phyloP scores from a whole-genome alignment of 306 rosid genomes.

The Cajanus cajan region DNA sequence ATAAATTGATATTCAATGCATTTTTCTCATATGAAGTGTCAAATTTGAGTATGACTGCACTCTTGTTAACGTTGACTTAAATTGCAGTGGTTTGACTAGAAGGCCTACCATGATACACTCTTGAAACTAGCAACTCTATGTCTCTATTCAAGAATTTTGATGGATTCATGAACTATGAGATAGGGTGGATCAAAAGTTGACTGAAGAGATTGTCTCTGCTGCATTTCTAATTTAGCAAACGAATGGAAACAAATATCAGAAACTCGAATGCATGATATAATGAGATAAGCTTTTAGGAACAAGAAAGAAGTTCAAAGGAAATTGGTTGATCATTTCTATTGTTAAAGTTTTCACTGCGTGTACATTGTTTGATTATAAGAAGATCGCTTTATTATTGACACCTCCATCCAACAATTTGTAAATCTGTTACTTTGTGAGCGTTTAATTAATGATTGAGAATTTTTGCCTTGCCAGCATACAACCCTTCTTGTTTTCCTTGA shows the following conservation, averaged over 20 bases:
- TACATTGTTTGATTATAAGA: neutral
- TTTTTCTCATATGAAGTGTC: neutral
- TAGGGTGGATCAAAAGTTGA: slow-evolving; percentile 62
- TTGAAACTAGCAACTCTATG: slow-evolving; percentile 53
- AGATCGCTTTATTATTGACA: neutral
- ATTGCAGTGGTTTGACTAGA: slow-evolving; percentile 74
- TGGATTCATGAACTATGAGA: slow-evolving; percentile 54
- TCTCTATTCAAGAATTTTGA: slow-evolving; percentile 82
- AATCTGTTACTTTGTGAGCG: neutral
- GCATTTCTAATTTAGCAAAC: neutral
- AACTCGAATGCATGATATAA: neutral
- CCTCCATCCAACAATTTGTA: neutral
- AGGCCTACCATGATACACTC: slow-evolving; percentile 50
- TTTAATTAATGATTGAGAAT: neutral
- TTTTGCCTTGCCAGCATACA: neutral
- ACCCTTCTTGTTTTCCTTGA: neutral
- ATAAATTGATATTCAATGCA: slow-evolving; percentile 39
- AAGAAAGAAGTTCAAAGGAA: neutral
- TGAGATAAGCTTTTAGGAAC: neutral
- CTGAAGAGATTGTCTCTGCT: slow-evolving; percentile 64
- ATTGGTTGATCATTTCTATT: neutral
- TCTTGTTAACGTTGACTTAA: neutral
- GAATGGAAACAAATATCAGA: neutral
- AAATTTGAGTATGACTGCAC: neutral
- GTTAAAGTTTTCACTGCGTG: neutral